Evolutionary conservation across 2,329 filamentous ascomycete species (phyloP), one percentile per base, ranked within the genome.

Genomic region (Knufia petricola): DNA sequence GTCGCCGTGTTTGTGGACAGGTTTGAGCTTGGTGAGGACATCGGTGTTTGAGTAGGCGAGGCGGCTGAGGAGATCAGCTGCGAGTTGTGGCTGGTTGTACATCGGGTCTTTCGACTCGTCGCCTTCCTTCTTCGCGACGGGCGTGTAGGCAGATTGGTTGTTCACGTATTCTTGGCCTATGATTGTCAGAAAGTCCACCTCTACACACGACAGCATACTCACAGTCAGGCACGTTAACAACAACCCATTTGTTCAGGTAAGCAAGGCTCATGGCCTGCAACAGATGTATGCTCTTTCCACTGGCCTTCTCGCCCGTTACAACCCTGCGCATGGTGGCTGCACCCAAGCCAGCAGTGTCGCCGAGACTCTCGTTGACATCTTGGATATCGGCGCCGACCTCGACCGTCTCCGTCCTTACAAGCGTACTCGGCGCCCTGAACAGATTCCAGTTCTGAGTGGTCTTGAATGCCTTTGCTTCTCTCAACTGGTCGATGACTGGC

Each of bases 161-260:
- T 82, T 85, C 55, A 84, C 82, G 41, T 95, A 72, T 49, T 95
- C 89, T 61, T 89, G 82, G 48, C 80, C 90, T 87, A 53, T 15
- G 43, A 38, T 19, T 23, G 30, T 15, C 24, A 48, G 23, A 19
- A n/a, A n/a, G n/a, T n/a, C n/a, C n/a, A n/a, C n/a, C n/a, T n/a
- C n/a, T n/a, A n/a, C n/a, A n/a, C n/a, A n/a, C n/a, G n/a, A n/a
- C n/a, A n/a, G n/a, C n/a, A n/a, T n/a, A 60, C 74, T 59, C 73
- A 94, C 89, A 85, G 70, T 98, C 88, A 31, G 92, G 89, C 45
- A 96, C 76, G 61, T 86, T 84, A 50, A 98, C 75, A 40, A 96
- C 88, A 38, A 95, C 75, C 87, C 89, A 96, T 23, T 84, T 77
- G 64, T 87, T 87, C 60, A 89, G 64, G 56, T 90, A 81, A 1